Percentiles rank a stretch among this genome's conserved stretches.
phyloP scores from a whole-genome alignment of 2,329 filamentous ascomycete species.

The Penicillium palitans region DNA sequence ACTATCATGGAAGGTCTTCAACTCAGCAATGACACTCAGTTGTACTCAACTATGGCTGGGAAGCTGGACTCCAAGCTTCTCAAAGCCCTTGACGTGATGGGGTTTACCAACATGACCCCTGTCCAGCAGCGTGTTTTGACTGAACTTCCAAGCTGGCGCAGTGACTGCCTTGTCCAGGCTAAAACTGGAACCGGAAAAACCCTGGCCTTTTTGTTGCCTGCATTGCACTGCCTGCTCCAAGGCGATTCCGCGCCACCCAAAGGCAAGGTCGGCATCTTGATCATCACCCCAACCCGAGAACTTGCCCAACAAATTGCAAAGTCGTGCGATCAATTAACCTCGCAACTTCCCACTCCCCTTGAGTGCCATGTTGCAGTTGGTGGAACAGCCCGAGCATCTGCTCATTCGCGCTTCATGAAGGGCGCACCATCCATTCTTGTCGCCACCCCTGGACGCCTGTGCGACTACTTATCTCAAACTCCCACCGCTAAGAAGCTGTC shows the following conservation, averaged over 20 bases:
- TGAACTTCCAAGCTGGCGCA: constrained; percentile 50
- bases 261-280: constrained; percentile 48
- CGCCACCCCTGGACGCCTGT: constrained; percentile 51
- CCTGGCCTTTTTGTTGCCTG: constrained; percentile 50
- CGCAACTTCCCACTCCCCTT: constrained; percentile 39
- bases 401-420: constrained; percentile 32
- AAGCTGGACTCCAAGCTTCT: constrained; percentile 38
- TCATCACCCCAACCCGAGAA: constrained; percentile 52
- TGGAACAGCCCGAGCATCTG: constrained; percentile 34
- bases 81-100: constrained; percentile 35
- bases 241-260: constrained; percentile 26
- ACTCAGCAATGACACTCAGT: constrained; percentile 25
- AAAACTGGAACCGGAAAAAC: constrained; percentile 55
- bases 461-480: constrained; percentile 48
- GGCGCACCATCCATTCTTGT: constrained; percentile 43
- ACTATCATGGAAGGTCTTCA: constrained; percentile 17
- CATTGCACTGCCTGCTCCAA: constrained; percentile 48
- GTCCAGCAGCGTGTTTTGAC: constrained; percentile 57
- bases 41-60: constrained; percentile 36
- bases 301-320: constrained; percentile 54
- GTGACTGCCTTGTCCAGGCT: constrained; percentile 56
- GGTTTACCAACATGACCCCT: constrained; percentile 50
- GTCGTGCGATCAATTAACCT: constrained; percentile 46
- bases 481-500: constrained; percentile 45
- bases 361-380: constrained; percentile 51